Conservation (phyloP, 2,329 filamentous ascomycete genomes). For the Nigrospora oryzae region DNA sequence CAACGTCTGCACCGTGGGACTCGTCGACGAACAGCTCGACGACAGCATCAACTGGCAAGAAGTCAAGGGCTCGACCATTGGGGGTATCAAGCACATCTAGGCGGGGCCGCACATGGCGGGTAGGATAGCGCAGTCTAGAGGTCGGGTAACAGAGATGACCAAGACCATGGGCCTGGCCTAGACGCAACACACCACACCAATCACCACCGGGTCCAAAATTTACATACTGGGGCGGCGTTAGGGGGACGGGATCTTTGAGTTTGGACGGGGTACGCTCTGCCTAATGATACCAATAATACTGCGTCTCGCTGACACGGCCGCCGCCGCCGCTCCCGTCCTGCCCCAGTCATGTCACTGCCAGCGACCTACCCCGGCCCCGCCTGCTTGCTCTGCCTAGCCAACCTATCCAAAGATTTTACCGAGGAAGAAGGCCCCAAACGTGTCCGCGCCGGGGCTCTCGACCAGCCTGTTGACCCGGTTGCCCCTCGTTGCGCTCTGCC, state of each 20-base stretch:
- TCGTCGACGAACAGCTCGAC: slow-evolving; percentile 86
- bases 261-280: slow-evolving; percentile 21
- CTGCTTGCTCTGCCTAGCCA: too few species aligned
- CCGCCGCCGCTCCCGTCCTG: not conserved
- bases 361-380: not conserved
- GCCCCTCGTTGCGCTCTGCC: slow-evolving; percentile 65
- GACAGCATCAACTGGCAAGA: slow-evolving; percentile 86
- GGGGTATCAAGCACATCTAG: slow-evolving; percentile 69
- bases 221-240: slow-evolving; percentile 7
- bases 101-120: not conserved
- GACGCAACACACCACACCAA: too few species aligned
- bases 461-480: slow-evolving; percentile 76
- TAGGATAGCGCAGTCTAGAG: too few species aligned
- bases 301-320: slow-evolving; percentile 15
- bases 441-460: slow-evolving; percentile 56
- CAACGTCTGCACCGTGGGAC: slow-evolving; percentile 83
- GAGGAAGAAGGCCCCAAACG: slow-evolving; percentile 59
- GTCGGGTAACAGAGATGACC: too few species aligned
- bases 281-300: slow-evolving; percentile 21
- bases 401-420: slow-evolving; percentile 49
- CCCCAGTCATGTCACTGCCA: not conserved
- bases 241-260: slow-evolving; percentile 5
- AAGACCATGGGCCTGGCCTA: too few species aligned
- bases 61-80: slow-evolving; percentile 77
- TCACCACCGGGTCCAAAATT: slow-evolving; percentile 2